These are phyloP conservation scores for Globisporangium barbulae DNA, from an alignment of 352 stramenopile species.

Conservation along the genomic window DNA sequence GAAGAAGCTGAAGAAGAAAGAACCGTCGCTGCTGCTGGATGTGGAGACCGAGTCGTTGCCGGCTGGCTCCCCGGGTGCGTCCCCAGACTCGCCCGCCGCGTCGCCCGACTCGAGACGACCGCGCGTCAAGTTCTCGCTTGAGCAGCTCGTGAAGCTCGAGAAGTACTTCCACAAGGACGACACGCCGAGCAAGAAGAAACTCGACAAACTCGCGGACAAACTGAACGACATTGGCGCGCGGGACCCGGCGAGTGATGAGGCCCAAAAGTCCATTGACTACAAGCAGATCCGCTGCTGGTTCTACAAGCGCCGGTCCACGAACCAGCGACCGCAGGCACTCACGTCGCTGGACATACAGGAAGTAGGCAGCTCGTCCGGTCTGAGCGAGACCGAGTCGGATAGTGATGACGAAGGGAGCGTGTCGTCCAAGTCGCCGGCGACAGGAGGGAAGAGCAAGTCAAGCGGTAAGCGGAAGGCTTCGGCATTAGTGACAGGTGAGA, in stretches of 20 bases:
- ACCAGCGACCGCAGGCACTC: conserved; percentile 69
- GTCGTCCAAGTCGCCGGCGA: conserved; percentile 16
- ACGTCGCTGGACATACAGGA: conserved; percentile 54
- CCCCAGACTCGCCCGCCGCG: conserved; percentile 60
- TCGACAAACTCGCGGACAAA: conserved; percentile 73
- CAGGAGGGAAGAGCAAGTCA: conserved; percentile 17
- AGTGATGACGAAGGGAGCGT: conserved; percentile 40
- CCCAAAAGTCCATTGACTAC: conserved; percentile 74
- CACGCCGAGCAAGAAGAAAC: conserved; percentile 72
- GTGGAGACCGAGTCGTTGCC: conserved; percentile 59
- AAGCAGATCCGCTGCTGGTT: conserved; percentile 88
- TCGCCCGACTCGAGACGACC: conserved; percentile 62
- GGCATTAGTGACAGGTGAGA: conserved; percentile 11
- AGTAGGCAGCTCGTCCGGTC: conserved; percentile 37
- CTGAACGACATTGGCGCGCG: conserved; percentile 63
- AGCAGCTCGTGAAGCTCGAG: conserved; percentile 77
- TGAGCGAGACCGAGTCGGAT: conserved; percentile 68
- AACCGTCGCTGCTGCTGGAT: conserved; percentile 38
- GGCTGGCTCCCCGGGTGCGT: conserved; percentile 40
- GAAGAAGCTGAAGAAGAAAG: conserved; percentile 44
- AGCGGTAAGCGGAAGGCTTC: conserved; percentile 16
- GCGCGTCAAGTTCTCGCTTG: conserved; percentile 74
- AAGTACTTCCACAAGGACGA: conserved; percentile 84
- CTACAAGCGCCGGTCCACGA: conserved; percentile 81
- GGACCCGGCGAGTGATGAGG: conserved; percentile 50